These are phyloP conservation scores for Isabelozyma gotoi DNA, from an alignment of 805 yeast genomes.

Conservation along the genomic window DNA sequence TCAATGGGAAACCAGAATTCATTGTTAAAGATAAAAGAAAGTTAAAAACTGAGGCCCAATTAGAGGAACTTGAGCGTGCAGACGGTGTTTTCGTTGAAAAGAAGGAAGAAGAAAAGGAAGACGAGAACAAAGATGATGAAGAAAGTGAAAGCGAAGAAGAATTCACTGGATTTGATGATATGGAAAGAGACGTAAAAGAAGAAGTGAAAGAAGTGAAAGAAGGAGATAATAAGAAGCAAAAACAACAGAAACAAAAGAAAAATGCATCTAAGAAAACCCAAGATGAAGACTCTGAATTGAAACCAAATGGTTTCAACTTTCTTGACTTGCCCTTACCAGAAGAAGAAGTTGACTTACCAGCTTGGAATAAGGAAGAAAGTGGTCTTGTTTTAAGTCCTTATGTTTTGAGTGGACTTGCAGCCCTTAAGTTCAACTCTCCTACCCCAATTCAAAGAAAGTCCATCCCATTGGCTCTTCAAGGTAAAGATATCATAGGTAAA, in stretches of 20 bases:
- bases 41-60: conserved; percentile 17
- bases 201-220: conserved; percentile 1
- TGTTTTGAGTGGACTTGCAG: conserved; percentile 60
- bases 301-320: conserved; percentile 28
- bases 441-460: conserved; percentile 80
- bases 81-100: conserved; percentile 8
- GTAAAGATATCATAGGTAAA: conserved; percentile 86
- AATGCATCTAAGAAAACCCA: conserved; percentile 4
- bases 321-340: conserved; percentile 27
- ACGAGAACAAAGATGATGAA: conserved; percentile 16
- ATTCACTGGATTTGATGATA: conserved; percentile 17
- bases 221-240: not conserved
- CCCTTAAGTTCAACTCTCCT: conserved; percentile 63
- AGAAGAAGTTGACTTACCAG: conserved; percentile 51
- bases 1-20: conserved; percentile 67
- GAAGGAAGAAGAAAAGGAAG: conserved; percentile 17
- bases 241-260: not conserved
- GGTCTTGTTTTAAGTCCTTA: conserved; percentile 49
- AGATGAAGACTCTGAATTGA: conserved; percentile 16
- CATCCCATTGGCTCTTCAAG: conserved; percentile 71
- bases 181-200: conserved; percentile 2
- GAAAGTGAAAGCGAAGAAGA: conserved; percentile 15
- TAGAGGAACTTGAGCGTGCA: conserved; percentile 9
- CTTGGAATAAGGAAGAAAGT: conserved; percentile 53
- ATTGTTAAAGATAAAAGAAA: conserved; percentile 29